Conservation (phyloP, 2,329 filamentous ascomycete genomes). For the Saccharata proteae region DNA sequence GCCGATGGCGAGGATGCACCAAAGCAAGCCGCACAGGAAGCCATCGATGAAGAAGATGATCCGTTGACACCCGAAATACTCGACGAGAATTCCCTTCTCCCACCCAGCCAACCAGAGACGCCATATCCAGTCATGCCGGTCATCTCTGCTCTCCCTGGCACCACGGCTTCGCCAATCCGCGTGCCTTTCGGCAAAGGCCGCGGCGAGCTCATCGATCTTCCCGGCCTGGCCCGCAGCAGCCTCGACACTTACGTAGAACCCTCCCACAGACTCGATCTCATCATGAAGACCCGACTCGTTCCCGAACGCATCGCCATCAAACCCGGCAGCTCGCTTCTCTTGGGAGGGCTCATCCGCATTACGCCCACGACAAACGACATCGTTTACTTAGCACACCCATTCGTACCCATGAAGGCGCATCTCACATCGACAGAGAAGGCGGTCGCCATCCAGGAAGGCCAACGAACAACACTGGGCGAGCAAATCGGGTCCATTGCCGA, state of each 20-base stretch:
- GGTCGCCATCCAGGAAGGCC: conserved; percentile 55
- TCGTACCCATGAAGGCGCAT: conserved; percentile 68
- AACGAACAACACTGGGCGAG: conserved; percentile 36
- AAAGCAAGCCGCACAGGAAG: neutral
- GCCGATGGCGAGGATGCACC: neutral
- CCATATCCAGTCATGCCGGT: conserved; percentile 75
- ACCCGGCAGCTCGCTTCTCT: conserved; percentile 64
- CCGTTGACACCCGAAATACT: conserved; percentile 8
- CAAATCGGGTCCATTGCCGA: conserved; percentile 49
- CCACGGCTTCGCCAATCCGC: conserved; percentile 88
- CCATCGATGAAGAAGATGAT: conserved; percentile 9
- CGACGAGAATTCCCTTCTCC: conserved; percentile 46
- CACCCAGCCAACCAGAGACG: conserved; percentile 60
- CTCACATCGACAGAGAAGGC: conserved; percentile 73
- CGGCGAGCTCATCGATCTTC: conserved; percentile 88
- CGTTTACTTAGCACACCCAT: conserved; percentile 70
- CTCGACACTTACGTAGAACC: conserved; percentile 60
- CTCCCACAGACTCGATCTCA: conserved; percentile 51
- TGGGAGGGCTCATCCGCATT: conserved; percentile 80
- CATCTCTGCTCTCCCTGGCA: conserved; percentile 78
- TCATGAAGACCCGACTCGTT: conserved; percentile 67
- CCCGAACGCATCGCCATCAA: conserved; percentile 65
- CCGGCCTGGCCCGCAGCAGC: conserved; percentile 63
- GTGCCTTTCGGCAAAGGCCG: conserved; percentile 76
- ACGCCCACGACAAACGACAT: conserved; percentile 57